Evolutionary conservation across 2,329 filamentous ascomycete species (phyloP), one percentile per base, ranked within the genome.

Genomic region (Tricladium varicosporioides): DNA sequence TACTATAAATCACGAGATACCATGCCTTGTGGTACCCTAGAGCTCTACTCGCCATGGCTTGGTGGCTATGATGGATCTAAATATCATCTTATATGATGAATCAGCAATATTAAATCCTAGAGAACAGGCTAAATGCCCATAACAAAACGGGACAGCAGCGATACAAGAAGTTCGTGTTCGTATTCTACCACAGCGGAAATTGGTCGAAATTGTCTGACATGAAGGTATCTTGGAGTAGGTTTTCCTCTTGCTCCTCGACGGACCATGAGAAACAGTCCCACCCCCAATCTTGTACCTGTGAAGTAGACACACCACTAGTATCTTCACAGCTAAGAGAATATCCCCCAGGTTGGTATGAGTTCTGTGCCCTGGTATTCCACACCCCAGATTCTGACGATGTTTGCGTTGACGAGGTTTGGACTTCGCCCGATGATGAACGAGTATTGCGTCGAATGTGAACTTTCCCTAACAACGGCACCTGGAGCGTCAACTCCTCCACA

Each of bases 381-480:
- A 10, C 4, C 3, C 19, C 47, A 14, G n/a, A 14, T 15, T 51
- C 40, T 8, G 48, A 8, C 15, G 14, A 15, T 14, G 22, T 8
- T 15, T 45, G 10, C 42, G n/a, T 9, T 44, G 22, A 3, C 22
- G 22, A 27, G 22, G 31, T 33, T 53, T n/a, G 18, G 5, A 31
- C 46, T 27, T 27, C 22, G 42, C n/a, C 42, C 40, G 44, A 5
- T 27, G 47, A 51, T 10, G n/a, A 31, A 51, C 27, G 32, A 11
- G 33, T 51, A 52, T 58, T 61, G 44, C 56, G 54, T 36, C 60
- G 53, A 55, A 63, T 52, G 42, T 60, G 56, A 31, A 63, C 53
- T 51, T 59, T 63, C 5, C 60, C 60, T 14, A 63, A 50, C 2
- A 63, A 53, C 48, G 60, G 60, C 40, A 63, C 36, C 31, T 57